A percentile compares a stretch with the other conserved stretches of the same genome.
These are phyloP conservation scores for Teunomyces cretensis DNA, from an alignment of 805 yeast species.

Conservation along the genomic window DNA sequence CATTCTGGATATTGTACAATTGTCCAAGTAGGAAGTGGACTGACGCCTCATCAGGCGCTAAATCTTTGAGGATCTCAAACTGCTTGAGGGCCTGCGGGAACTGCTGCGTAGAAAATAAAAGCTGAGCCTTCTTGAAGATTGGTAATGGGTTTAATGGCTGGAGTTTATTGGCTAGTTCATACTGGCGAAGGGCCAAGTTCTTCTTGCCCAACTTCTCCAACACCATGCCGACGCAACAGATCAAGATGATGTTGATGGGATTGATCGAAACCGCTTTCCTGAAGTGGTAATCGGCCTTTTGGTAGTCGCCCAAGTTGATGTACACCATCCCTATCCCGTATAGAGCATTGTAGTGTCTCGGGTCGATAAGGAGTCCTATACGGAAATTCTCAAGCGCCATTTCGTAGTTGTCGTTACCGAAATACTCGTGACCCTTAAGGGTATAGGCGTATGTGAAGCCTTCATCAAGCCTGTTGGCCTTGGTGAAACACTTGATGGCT, in stretches of 20 bases:
- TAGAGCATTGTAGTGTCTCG: slow-evolving; percentile 88
- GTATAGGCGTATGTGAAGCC: slow-evolving; percentile 86
- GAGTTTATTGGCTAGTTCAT: slow-evolving; percentile 75
- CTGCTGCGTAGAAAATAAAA: slow-evolving; percentile 67
- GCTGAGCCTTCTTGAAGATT: slow-evolving; percentile 83
- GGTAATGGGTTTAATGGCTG: slow-evolving; percentile 88
- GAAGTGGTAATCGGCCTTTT: slow-evolving; percentile 82
- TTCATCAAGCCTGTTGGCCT: slow-evolving; percentile 68
- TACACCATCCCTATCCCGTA: slow-evolving; percentile 96
- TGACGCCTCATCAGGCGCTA: slow-evolving; percentile 93
- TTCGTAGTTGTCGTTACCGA: slow-evolving; percentile 86
- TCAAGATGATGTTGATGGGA: slow-evolving; percentile 83
- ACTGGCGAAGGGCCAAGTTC: slow-evolving; percentile 75
- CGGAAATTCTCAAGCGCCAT: slow-evolving; percentile 83
- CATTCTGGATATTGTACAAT: slow-evolving; percentile 71
- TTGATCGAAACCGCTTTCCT: slow-evolving; percentile 84
- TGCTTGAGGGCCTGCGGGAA: slow-evolving; percentile 71
- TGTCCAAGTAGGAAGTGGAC: slow-evolving; percentile 90
- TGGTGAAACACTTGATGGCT: slow-evolving; percentile 82
- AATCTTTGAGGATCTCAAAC: slow-evolving; percentile 66
- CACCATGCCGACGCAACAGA: slow-evolving; percentile 94
- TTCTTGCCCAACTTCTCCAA: slow-evolving; percentile 70
- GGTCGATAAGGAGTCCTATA: slow-evolving; percentile 70
- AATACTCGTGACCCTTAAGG: slow-evolving; percentile 88
- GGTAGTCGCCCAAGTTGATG: slow-evolving; percentile 79